phyloP scores from a whole-genome alignment of 177 flowering plant genomes.

The Vitis hybrid region DNA sequence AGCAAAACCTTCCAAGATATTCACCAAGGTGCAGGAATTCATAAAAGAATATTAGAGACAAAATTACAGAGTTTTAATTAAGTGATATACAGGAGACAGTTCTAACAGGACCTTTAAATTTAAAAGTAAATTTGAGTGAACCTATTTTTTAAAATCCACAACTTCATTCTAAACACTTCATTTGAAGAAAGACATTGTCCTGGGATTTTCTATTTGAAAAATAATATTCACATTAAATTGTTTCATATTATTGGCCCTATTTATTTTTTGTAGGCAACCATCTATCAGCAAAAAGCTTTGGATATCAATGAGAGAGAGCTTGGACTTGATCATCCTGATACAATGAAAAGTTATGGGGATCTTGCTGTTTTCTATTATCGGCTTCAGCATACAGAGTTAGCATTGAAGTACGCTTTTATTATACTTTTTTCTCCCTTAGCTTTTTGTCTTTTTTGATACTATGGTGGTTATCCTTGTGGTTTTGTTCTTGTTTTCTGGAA shows the following conservation, averaged over 20 bases:
- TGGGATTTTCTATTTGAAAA: background rate
- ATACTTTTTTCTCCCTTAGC: too few species aligned
- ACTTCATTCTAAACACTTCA: too few species aligned
- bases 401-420: constrained; percentile 67
- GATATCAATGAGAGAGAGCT: constrained; percentile 97
- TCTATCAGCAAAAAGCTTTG: constrained; percentile 90
- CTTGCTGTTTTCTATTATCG: constrained; percentile 91
- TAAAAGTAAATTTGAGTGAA: background rate
- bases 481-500: background rate
- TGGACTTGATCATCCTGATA: constrained; percentile 97
- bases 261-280: constrained; percentile 60
- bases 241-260: background rate
- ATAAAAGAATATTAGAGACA: background rate
- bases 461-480: background rate
- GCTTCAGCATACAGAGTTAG: constrained; percentile 90
- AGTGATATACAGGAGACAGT: background rate
- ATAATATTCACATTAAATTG: background rate
- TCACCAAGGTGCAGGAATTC: background rate
- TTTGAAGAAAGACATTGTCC: too few species aligned
- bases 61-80: background rate
- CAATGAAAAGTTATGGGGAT: constrained; percentile 97
- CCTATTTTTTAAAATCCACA: background rate
- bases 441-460: background rate
- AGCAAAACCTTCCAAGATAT: too few species aligned
- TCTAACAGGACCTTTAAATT: background rate